Evolutionary conservation across 1,284 basidiomycete species (phyloP).

Genomic region (Pisolithus thermaeus): DNA sequence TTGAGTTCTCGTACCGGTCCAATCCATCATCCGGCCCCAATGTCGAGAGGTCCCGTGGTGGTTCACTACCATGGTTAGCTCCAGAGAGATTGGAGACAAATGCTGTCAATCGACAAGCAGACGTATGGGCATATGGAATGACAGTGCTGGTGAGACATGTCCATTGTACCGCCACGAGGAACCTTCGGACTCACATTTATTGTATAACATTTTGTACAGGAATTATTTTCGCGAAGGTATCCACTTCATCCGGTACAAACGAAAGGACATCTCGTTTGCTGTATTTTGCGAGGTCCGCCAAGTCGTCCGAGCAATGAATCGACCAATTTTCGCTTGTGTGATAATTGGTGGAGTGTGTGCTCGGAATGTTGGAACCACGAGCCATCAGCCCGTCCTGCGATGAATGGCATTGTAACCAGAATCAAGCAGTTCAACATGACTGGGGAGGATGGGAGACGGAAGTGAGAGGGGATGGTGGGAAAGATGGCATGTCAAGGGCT

Average conservation of each 20-base stretch:
- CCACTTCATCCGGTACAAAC: not conserved
- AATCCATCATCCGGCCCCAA: not conserved
- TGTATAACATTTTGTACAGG: not conserved
- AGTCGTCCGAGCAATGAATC: not conserved
- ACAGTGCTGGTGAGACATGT: not conserved
- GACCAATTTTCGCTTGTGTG: not conserved
- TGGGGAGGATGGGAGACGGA: too few relatives aligned
- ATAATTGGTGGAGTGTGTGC: not conserved
- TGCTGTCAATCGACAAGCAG: not conserved
- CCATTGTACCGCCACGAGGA: not conserved
- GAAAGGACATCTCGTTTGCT: not conserved
- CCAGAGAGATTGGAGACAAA: not conserved
- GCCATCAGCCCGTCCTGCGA: not conserved
- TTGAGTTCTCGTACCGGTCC: not conserved
- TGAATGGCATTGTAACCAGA: not conserved
- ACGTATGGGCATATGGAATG: not conserved
- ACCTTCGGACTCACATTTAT: too few relatives aligned
- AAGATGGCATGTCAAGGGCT: too few relatives aligned
- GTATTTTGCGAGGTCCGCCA: not conserved
- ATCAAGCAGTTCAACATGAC: too few relatives aligned
- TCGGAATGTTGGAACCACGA: not conserved
- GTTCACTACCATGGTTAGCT: not conserved
- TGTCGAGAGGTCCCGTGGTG: not conserved
- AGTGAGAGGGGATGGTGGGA: too few relatives aligned
- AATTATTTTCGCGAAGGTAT: not conserved